Percentiles rank a stretch among this genome's conserved stretches.
phyloP scores from a whole-genome alignment of 495 filamentous ascomycete genomes.

The Penicillium fimorum region DNA sequence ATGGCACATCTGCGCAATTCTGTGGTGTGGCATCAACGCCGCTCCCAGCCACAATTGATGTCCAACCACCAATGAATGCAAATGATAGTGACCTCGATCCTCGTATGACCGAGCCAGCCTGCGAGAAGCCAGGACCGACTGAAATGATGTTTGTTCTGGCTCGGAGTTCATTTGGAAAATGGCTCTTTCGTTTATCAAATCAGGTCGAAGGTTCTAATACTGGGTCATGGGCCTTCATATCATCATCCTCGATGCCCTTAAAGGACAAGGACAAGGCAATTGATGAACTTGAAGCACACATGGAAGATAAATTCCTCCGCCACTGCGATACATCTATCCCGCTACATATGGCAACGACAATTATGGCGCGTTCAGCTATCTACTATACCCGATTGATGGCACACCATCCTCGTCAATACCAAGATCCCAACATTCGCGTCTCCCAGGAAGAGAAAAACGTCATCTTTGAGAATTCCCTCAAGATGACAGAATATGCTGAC shows the following conservation, averaged over 20 bases:
- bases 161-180: constrained; percentile 42
- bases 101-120: constrained; percentile 52
- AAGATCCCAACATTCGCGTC: constrained; percentile 25
- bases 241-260: constrained; percentile 35
- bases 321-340: constrained; percentile 61
- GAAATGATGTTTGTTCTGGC: constrained; percentile 70
- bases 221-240: constrained; percentile 30
- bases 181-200: constrained; percentile 37
- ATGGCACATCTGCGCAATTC: constrained; percentile 34
- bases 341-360: constrained; percentile 55
- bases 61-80: constrained; percentile 48
- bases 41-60: constrained; percentile 24
- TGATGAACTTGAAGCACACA: constrained; percentile 31
- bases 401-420: constrained; percentile 45
- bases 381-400: constrained; percentile 36
- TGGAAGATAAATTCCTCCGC: constrained; percentile 48
- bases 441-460: constrained; percentile 37
- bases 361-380: constrained; percentile 42
- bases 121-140: constrained; percentile 55
- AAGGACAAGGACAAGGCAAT: constrained; percentile 48
- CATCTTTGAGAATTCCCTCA: constrained; percentile 38
- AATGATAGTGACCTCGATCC: constrained; percentile 60
- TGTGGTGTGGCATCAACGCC: constrained; percentile 29
- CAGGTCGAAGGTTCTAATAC: constrained; percentile 26
- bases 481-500: constrained; percentile 37